A percentile compares a stretch with the other conserved stretches of the same genome.
phyloP scores from a whole-genome alignment of 306 rosid species.

The Oxytropis ochrocephala region DNA sequence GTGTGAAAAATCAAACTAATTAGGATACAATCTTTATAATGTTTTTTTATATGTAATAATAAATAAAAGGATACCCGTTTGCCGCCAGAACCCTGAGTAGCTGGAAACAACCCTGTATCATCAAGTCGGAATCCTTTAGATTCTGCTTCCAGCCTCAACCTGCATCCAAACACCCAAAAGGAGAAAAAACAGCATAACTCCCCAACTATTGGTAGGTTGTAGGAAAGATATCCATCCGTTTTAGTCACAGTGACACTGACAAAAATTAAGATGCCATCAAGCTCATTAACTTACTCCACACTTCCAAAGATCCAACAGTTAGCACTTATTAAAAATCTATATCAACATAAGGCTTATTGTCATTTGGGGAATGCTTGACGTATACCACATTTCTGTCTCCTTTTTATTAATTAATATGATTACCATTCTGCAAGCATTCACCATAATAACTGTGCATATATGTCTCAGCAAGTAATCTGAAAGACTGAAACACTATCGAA shows the following conservation, averaged over 20 bases:
- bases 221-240: too few relatives aligned
- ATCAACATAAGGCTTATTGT: too few relatives aligned
- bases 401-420: background rate
- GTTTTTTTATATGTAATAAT: background rate
- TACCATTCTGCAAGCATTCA: background rate
- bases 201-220: background rate
- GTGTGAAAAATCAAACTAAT: constrained; percentile 17
- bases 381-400: background rate
- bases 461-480: background rate
- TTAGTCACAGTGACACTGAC: too few relatives aligned
- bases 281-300: too few relatives aligned
- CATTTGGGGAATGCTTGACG: too few relatives aligned
- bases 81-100: constrained; percentile 55
- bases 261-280: too few relatives aligned
- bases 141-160: constrained; percentile 84
- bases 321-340: too few relatives aligned
- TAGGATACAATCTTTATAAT: background rate
- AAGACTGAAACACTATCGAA: background rate
- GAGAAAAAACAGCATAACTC: background rate
- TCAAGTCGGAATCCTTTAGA: constrained; percentile 89
- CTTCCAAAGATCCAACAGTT: too few relatives aligned
- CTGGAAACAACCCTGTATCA: constrained; percentile 82
- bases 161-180: constrained; percentile 25
- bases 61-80: constrained; percentile 51
- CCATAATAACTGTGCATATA: background rate